Base-by-base conservation (phyloP, 257 asterid species). In the Avicennia marina region DNA sequence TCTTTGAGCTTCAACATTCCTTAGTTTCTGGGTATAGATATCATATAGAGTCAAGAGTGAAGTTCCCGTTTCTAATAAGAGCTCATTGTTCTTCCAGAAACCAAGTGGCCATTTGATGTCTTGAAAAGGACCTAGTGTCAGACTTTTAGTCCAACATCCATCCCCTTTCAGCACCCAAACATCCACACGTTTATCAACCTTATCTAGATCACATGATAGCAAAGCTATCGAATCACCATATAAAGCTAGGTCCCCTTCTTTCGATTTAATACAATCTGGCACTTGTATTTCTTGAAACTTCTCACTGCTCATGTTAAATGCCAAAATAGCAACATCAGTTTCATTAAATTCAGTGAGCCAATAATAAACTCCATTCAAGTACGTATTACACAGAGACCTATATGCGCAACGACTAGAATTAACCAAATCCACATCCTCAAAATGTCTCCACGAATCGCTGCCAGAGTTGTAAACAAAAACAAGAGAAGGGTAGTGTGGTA, bases 91-190 rank as follows among this genome's bases (percentile, higher is more conserved):
- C 55, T 70, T 72, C 79, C 81, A 76, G 50, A 69, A 69, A 31
- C 82, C 80, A 31, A 77, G 57, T 15, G 81, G 79, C 72, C 74
- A 57, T 8, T 62, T 70, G 31, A 73, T 63, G 43, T 72, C 79
- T 6, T 21, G 42, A 63, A 67, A 44, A 31, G 80, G 86, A 42
- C 78, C 76, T 31, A 64, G 29, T 3, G 43, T 73, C 4, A 58
- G 45, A 11, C 29, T 53, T 17, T 66, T 76, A 24, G 38, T 60
- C 83, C 86, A 80, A 40, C 65, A 59, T 7, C 67, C 74, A 42
- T 58, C 76, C n/a, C 59, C 26, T 50, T 56, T 26, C 83, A 76
- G 46, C 24, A 70, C 25, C 86, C 83, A 80, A 34, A 80, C 43
- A 29, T 80, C 75, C 18, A 76, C 62, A 31, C 29, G 4, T 33